Percentiles rank a stretch among this genome's conserved stretches.
phyloP scores from a whole-genome alignment of 2,329 filamentous ascomycete genomes.

The Trichoderma endophyticum region DNA sequence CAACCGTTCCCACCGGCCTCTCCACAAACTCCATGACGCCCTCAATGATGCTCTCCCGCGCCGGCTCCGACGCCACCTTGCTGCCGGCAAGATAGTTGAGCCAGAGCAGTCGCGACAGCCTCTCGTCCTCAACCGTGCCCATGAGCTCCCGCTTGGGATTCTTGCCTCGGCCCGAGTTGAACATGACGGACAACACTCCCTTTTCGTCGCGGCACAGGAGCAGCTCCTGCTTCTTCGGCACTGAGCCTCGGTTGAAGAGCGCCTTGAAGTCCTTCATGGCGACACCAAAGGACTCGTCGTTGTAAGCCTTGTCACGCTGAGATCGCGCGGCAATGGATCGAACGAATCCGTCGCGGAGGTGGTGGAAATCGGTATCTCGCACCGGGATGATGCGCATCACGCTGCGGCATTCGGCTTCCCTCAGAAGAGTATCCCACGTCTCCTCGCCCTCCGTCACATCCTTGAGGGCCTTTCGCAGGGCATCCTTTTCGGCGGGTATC shows the following conservation, averaged over 20 bases:
- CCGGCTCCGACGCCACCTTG: slow-evolving; percentile 80
- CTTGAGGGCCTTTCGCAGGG: slow-evolving; percentile 65
- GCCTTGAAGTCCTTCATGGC: slow-evolving; percentile 75
- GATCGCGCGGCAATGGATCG: slow-evolving; percentile 75
- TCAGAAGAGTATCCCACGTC: slow-evolving; percentile 71
- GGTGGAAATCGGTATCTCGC: slow-evolving; percentile 90
- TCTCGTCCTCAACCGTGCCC: slow-evolving; percentile 73
- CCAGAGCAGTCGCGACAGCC: slow-evolving; percentile 80
- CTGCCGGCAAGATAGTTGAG: slow-evolving; percentile 84
- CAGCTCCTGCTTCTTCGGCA: slow-evolving; percentile 77
- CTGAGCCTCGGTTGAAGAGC: slow-evolving; percentile 76
- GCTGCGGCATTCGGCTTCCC: slow-evolving; percentile 65
- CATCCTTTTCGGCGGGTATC: slow-evolving; percentile 75
- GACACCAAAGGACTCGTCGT: slow-evolving; percentile 72
- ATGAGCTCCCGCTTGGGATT: slow-evolving; percentile 50
- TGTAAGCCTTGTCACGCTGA: slow-evolving; percentile 52
- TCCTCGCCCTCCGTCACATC: slow-evolving; percentile 66
- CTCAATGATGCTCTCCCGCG: slow-evolving; percentile 77
- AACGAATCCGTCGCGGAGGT: slow-evolving; percentile 88
- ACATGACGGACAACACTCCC: slow-evolving; percentile 67
- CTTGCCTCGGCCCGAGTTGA: slow-evolving; percentile 57
- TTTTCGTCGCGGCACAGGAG: slow-evolving; percentile 64
- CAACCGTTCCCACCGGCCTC: slow-evolving; percentile 81
- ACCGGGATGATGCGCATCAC: slow-evolving; percentile 82
- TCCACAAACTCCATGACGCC: slow-evolving; percentile 87